phyloP scores from a whole-genome alignment of 2,329 filamentous ascomycete genomes.

The Ustulina deusta region DNA sequence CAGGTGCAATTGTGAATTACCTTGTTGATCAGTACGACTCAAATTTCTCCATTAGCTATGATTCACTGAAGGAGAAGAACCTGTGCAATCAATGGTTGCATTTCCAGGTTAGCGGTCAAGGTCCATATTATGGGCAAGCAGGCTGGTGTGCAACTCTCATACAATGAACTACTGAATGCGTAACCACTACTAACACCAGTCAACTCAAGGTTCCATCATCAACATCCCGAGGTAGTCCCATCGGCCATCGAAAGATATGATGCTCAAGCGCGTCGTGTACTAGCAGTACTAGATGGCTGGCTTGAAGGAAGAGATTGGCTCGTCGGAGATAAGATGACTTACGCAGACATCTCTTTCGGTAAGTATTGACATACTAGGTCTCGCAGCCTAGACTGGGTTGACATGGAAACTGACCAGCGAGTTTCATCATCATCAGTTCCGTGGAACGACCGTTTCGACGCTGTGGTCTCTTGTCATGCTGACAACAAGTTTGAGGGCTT shows the following conservation, averaged over 20 bases:
- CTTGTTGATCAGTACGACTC: conserved; percentile 43
- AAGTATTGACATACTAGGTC: too few species aligned
- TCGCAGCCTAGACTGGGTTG: too few species aligned
- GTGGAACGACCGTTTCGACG: conserved; percentile 34
- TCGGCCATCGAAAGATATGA: conserved; percentile 49
- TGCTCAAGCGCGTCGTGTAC: conserved; percentile 47
- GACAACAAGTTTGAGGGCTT: too few species aligned
- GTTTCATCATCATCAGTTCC: too few species aligned
- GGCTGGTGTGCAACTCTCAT: conserved; percentile 19
- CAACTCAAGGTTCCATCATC: conserved; percentile 24
- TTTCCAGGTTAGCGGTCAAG: conserved; percentile 58
- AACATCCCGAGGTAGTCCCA: conserved; percentile 46
- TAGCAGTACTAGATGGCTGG: conserved; percentile 43
- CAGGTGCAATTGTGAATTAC: conserved; percentile 37
- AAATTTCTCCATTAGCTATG: too few species aligned
- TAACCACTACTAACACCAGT: too few species aligned
- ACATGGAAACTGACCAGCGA: too few species aligned
- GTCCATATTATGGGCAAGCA: conserved; percentile 53
- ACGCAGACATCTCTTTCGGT: conserved; percentile 45
- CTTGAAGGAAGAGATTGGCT: conserved; percentile 35
- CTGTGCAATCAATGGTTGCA: conserved; percentile 56
- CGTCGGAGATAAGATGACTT: conserved; percentile 51
- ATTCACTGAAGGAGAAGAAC: conserved; percentile 52
- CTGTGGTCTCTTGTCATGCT: too few species aligned
- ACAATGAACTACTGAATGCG: too few species aligned